These are phyloP conservation scores for Lichenothelia convexa DNA, from an alignment of 495 filamentous ascomycete species.

Conservation along the genomic window DNA sequence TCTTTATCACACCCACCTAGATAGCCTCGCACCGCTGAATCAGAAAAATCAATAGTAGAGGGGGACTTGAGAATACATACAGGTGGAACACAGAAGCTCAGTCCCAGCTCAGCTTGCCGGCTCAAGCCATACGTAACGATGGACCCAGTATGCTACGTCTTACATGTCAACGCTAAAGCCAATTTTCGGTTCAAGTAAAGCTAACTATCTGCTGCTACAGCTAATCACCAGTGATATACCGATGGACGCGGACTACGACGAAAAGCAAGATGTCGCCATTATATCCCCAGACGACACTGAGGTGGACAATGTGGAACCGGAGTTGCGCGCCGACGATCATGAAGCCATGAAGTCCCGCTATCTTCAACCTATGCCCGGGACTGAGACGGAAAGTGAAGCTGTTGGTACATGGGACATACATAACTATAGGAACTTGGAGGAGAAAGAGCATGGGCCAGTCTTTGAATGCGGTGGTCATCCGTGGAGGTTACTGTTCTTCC, in stretches of 20 bases:
- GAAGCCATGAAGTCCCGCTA: conserved; percentile 69
- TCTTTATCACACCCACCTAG: too few relatives aligned
- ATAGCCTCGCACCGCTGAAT: too few relatives aligned
- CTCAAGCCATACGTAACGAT: too few relatives aligned
- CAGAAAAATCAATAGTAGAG: too few relatives aligned
- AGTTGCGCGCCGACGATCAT: conserved; percentile 56
- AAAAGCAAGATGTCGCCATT: conserved; percentile 68
- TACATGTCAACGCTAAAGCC: too few relatives aligned
- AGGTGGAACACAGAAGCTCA: too few relatives aligned
- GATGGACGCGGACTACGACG: conserved; percentile 40
- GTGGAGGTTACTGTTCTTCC: conserved; percentile 94
- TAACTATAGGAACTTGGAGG: conserved; percentile 51
- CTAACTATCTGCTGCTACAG: too few relatives aligned
- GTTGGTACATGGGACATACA: conserved; percentile 72
- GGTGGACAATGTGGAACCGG: conserved; percentile 26
- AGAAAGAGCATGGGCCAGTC: conserved; percentile 69
- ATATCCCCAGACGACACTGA: conserved; percentile 51
- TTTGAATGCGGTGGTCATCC: conserved; percentile 77
- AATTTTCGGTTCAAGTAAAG: too few relatives aligned
- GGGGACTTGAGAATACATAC: too few relatives aligned
- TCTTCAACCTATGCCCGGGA: conserved; percentile 51
- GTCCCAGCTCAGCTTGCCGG: too few relatives aligned
- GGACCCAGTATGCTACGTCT: too few relatives aligned
- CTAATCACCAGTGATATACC: conserved; percentile 32
- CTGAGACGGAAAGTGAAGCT: conserved; percentile 52